Evolutionary conservation across 2,329 filamentous ascomycete species (phyloP).

Genomic region (Fusarium lateritium): DNA sequence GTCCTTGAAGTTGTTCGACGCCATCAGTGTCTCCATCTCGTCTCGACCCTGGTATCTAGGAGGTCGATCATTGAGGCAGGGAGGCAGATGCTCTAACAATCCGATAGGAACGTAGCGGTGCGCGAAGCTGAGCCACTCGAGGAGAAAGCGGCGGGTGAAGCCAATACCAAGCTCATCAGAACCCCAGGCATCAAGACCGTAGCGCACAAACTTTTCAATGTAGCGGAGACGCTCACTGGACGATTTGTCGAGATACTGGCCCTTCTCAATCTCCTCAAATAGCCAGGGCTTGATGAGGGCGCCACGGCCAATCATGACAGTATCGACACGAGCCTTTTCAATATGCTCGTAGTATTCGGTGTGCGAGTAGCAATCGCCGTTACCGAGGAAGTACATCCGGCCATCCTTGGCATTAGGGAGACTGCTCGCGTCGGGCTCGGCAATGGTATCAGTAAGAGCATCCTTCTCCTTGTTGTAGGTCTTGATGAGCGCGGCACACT

Average conservation of each 20-base stretch:
- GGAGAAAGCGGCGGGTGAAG: constrained; percentile 89
- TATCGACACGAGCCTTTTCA: constrained; percentile 84
- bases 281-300: constrained; percentile 98
- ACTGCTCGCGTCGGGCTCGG: constrained; percentile 82
- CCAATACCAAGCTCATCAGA: constrained; percentile 95
- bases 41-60: constrained; percentile 87
- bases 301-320: constrained; percentile 97
- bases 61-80: constrained; percentile 89
- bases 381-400: constrained; percentile 92
- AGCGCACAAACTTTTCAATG: constrained; percentile 90
- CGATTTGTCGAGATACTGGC: constrained; percentile 96
- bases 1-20: constrained; percentile 92
- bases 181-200: constrained; percentile 95
- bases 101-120: constrained; percentile 93
- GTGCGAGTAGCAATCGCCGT: constrained; percentile 96
- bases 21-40: constrained; percentile 94
- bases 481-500: constrained; percentile 88
- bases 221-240: constrained; percentile 87
- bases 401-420: constrained; percentile 75
- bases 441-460: constrained; percentile 79
- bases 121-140: constrained; percentile 96
- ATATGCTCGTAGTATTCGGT: constrained; percentile 87
- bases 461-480: constrained; percentile 80
- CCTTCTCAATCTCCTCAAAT: constrained; percentile 93
- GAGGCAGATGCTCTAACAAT: constrained; percentile 88